phyloP scores from a whole-genome alignment of 108 stramenopile species.

The Cyclotella choctawhatcheeana region DNA sequence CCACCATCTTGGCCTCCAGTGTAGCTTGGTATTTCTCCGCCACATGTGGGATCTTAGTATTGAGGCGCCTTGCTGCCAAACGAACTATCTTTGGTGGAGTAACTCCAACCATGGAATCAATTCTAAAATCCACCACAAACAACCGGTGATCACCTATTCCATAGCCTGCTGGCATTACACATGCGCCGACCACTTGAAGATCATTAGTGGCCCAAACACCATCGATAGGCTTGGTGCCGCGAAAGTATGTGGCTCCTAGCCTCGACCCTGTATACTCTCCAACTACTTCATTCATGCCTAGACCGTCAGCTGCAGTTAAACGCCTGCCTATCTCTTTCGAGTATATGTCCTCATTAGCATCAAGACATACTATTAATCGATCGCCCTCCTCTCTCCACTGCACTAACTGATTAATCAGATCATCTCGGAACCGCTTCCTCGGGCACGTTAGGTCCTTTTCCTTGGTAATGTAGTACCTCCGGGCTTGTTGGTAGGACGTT shows the following conservation, averaged over 20 bases:
- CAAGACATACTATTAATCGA: conserved; percentile 15
- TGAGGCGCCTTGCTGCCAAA: background rate
- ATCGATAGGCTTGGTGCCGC: conserved; percentile 18
- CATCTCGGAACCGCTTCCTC: conserved; percentile 1
- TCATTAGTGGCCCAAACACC: conserved; percentile 13
- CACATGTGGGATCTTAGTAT: background rate
- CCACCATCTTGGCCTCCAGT: background rate
- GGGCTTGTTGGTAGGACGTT: conserved; percentile 18
- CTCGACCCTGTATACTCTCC: background rate
- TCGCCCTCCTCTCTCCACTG: conserved; percentile 6
- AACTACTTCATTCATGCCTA: background rate
- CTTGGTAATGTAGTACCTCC: conserved; percentile 3
- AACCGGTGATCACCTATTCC: conserved; percentile 18
- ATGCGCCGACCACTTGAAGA: conserved; percentile 3
- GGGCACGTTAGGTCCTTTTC: background rate
- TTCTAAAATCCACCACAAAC: conserved; percentile 12
- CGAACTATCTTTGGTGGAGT: conserved; percentile 1
- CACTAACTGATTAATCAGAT: conserved; percentile 4
- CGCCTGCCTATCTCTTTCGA: background rate
- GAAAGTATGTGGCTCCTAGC: background rate
- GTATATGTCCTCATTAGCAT: conserved; percentile 25
- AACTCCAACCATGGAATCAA: background rate
- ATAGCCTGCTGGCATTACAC: conserved; percentile 16
- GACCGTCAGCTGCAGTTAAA: background rate
- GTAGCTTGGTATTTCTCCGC: background rate